A percentile compares a stretch with the other conserved stretches of the same genome.
Evolutionary conservation across 208 protist species (phyloP).

Genomic region (Vickermania spadyakhi): DNA sequence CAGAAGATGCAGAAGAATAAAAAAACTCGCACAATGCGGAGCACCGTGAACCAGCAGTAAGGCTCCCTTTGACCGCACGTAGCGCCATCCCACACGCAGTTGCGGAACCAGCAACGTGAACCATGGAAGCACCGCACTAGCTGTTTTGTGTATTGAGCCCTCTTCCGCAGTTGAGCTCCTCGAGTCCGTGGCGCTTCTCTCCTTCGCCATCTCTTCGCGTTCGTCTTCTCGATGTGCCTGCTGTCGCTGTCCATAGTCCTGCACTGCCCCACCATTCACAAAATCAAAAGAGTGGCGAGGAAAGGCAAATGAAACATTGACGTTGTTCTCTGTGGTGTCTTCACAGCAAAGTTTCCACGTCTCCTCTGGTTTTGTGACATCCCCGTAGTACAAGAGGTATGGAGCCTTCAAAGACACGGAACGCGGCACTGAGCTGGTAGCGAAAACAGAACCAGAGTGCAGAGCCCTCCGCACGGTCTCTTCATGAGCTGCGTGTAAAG

Average conservation of each 20-base stretch:
- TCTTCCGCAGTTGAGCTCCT: not conserved
- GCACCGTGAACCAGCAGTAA: slow-evolving; percentile 71
- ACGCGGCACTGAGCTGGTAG: no score
- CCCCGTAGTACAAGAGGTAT: no score
- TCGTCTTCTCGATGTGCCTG: no score
- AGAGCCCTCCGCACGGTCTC: slow-evolving; percentile 14
- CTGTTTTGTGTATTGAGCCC: not conserved
- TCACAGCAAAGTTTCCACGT: no score
- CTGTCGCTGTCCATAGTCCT: slow-evolving; percentile 63
- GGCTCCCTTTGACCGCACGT: slow-evolving; percentile 31
- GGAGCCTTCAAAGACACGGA: no score
- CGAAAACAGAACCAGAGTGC: no score
- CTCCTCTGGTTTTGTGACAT: no score
- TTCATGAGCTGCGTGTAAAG: slow-evolving; percentile 6
- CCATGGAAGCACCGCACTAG: slow-evolving; percentile 40
- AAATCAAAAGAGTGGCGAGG: slow-evolving; percentile 27
- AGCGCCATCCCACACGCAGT: slow-evolving; percentile 32
- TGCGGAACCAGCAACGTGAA: slow-evolving; percentile 70
- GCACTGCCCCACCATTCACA: slow-evolving; percentile 74
- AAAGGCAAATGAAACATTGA: no score
- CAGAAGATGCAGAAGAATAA: slow-evolving; percentile 35
- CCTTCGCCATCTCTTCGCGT: not conserved
- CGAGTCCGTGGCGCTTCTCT: not conserved
- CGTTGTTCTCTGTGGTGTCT: no score
- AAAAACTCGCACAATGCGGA: slow-evolving; percentile 62